These are phyloP conservation scores for Metarhizium guizhouense DNA, from an alignment of 2,329 filamentous ascomycete species.

Conservation along the genomic window DNA sequence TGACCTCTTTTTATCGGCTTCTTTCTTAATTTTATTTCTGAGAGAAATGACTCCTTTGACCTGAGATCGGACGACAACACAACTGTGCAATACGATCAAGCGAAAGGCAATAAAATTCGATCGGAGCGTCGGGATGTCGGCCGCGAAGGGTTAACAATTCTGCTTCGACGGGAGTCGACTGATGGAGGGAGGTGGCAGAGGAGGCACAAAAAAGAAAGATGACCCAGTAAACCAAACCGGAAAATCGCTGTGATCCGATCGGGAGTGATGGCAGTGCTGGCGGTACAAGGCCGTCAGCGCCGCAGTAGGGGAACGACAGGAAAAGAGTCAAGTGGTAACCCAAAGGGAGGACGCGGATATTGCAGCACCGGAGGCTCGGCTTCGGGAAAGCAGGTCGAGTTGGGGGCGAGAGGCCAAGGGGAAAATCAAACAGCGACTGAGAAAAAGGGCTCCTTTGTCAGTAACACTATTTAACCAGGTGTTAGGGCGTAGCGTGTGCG, in stretches of 20 bases:
- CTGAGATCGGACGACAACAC: not conserved
- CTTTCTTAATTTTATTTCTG: not conserved
- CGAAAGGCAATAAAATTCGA: not conserved
- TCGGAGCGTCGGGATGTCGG: not conserved
- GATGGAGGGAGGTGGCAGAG: not conserved
- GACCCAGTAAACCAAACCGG: not conserved
- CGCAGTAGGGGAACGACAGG: not conserved
- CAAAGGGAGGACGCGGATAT: not conserved
- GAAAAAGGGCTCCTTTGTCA: conserved; percentile 3
- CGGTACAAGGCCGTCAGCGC: not conserved
- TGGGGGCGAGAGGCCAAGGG: conserved; percentile 2
- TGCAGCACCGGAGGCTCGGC: conserved; percentile 2
- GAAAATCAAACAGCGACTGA: conserved; percentile 2
- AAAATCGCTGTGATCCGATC: conserved; percentile 3
- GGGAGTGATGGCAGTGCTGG: not conserved
- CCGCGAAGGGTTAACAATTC: not conserved
- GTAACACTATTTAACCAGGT: conserved; percentile 5
- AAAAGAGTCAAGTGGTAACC: not conserved
- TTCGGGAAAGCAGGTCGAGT: not conserved
- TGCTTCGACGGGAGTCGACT: conserved; percentile 1
- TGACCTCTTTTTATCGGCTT: not conserved
- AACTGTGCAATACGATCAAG: not conserved
- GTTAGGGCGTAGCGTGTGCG: not conserved
- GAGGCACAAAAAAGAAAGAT: not conserved
- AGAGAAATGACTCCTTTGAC: not conserved